These are phyloP conservation scores for Decorospora gaudefroyi DNA, from an alignment of 2,329 filamentous ascomycete genomes.

Conservation along the genomic window DNA sequence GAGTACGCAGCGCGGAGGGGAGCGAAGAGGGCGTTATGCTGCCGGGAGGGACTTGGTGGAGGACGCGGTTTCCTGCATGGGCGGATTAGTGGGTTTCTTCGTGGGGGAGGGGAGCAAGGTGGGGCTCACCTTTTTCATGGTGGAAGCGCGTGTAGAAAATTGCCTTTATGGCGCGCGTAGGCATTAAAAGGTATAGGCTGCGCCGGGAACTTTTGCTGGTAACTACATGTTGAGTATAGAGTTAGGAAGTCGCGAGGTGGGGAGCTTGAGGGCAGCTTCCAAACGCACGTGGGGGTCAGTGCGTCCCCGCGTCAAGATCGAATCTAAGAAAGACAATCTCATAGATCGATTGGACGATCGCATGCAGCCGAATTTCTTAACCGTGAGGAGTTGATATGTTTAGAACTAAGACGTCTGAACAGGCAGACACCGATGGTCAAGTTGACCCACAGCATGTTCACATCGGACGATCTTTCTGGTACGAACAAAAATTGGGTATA, in stretches of 20 bases:
- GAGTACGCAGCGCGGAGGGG: constrained; percentile 56
- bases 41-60: constrained; percentile 67
- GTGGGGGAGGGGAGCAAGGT: not conserved
- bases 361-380: too few relatives aligned
- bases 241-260: constrained; percentile 8
- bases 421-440: too few relatives aligned
- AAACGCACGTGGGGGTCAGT: constrained; percentile 11
- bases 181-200: constrained; percentile 30
- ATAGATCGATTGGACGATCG: too few relatives aligned
- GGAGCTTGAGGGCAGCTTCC: constrained; percentile 7
- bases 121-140: constrained; percentile 53
- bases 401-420: too few relatives aligned
- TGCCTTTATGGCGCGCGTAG: constrained; percentile 58
- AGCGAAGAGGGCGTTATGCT: constrained; percentile 54
- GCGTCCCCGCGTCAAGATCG: too few relatives aligned
- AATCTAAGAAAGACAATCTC: too few relatives aligned
- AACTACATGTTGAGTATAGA: constrained; percentile 27
- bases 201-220: constrained; percentile 1
- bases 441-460: too few relatives aligned
- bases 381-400: too few relatives aligned
- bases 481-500: too few relatives aligned
- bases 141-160: constrained; percentile 72
- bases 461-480: too few relatives aligned
- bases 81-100: constrained; percentile 8
- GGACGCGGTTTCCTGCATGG: constrained; percentile 61